Percentiles rank a stretch among this genome's conserved stretches.
These are phyloP conservation scores for Fusarium metavorans DNA, from an alignment of 2,329 filamentous ascomycete genomes.

Conservation along the genomic window DNA sequence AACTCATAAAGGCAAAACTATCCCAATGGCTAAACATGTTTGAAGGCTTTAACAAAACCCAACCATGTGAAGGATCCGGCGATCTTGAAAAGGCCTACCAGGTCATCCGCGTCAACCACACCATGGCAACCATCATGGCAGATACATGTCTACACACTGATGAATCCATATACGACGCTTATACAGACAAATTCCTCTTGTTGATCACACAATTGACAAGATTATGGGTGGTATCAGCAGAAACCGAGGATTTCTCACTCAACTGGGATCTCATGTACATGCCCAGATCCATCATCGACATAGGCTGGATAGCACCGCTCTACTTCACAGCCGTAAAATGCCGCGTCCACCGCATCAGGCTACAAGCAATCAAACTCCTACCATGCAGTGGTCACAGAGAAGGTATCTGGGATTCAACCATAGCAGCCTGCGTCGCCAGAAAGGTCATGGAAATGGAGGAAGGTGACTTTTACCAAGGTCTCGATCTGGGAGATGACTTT, in stretches of 20 bases:
- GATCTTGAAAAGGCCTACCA: slow-evolving; percentile 35
- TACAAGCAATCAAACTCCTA: slow-evolving; percentile 52
- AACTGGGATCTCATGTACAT: slow-evolving; percentile 40
- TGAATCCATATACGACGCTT: slow-evolving; percentile 53
- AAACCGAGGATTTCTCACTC: slow-evolving; percentile 13
- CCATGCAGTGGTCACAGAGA: slow-evolving; percentile 49
- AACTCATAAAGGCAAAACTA: slow-evolving; percentile 31
- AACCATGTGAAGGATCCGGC: slow-evolving; percentile 25
- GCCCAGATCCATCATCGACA: slow-evolving; percentile 53
- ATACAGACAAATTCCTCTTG: slow-evolving; percentile 47
- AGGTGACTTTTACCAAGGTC: slow-evolving; percentile 28
- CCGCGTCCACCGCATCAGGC: slow-evolving; percentile 54
- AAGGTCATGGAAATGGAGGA: slow-evolving; percentile 57
- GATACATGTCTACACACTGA: slow-evolving; percentile 49
- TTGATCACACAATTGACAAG: slow-evolving; percentile 45
- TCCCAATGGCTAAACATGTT: slow-evolving; percentile 42
- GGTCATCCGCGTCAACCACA: slow-evolving; percentile 55
- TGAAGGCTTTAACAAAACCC: slow-evolving; percentile 33
- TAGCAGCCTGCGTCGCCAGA: slow-evolving; percentile 47
- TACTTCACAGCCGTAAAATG: slow-evolving; percentile 62
- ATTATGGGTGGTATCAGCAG: slow-evolving; percentile 19
- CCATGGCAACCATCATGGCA: slow-evolving; percentile 58
- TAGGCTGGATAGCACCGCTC: slow-evolving; percentile 59
- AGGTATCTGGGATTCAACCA: slow-evolving; percentile 55
- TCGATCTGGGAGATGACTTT: slow-evolving; percentile 27